phyloP scores from a whole-genome alignment of 306 rosid genomes.

The Pyrus pyrifolia region DNA sequence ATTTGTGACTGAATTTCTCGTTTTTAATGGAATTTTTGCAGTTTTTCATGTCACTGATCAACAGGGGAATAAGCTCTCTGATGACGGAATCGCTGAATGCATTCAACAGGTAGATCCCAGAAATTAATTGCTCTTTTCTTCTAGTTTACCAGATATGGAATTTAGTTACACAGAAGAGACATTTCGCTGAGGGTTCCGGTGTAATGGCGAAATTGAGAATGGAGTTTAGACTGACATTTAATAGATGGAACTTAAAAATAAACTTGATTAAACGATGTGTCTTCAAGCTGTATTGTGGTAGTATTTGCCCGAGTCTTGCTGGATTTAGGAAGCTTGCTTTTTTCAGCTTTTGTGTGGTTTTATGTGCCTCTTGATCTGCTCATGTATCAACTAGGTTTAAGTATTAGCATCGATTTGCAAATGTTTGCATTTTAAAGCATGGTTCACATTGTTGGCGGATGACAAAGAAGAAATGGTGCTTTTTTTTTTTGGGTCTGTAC shows the following conservation, averaged over 20 bases:
- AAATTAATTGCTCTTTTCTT: neutral
- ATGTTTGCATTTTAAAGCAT: neutral
- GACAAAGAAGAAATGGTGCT: constrained; percentile 11
- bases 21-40: constrained; percentile 17
- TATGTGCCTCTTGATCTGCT: neutral
- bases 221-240: constrained; percentile 2
- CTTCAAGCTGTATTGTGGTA: neutral
- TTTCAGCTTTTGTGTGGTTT: neutral
- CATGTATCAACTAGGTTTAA: neutral
- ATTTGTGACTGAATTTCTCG: constrained; percentile 4
- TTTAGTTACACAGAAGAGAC: neutral
- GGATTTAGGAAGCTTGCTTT: neutral
- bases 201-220: neutral
- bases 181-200: neutral
- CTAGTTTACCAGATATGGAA: neutral
- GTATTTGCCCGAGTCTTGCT: neutral
- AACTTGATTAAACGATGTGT: neutral
- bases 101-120: constrained; percentile 83
- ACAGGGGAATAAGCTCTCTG: constrained; percentile 65
- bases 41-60: constrained; percentile 90
- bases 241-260: neutral
- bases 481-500: constrained; percentile 7
- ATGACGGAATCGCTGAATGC: constrained; percentile 69
- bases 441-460: neutral
- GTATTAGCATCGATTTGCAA: neutral